A percentile compares a stretch with the other conserved stretches of the same genome.
phyloP scores from a whole-genome alignment of 164 flowering plant species.

The Nymphaea colorata region DNA sequence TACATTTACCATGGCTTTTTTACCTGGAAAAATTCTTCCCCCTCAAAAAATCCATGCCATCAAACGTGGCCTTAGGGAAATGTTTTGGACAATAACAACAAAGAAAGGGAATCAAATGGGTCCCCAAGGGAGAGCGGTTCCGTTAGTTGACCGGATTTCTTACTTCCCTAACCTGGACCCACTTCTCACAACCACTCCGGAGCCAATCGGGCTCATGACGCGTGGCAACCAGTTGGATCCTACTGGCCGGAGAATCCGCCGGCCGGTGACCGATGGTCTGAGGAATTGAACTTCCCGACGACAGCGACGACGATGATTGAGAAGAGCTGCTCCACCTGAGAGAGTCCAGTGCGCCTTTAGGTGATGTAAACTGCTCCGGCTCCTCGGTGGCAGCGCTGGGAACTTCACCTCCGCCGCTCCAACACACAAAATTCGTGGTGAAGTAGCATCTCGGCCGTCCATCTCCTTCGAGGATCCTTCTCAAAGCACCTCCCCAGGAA shows the following conservation, averaged over 20 bases:
- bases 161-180: not conserved
- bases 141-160: no score
- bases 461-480: conserved; percentile 49
- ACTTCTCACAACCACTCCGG: not conserved
- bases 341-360: conserved; percentile 56
- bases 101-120: no score
- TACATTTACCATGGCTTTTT: no score
- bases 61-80: no score
- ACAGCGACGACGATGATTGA: not conserved
- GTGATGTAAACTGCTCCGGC: conserved; percentile 19
- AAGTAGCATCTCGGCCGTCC: conserved; percentile 80
- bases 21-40: no score
- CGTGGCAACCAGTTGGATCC: conserved; percentile 22
- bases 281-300: not conserved
- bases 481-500: conserved; percentile 53
- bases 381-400: conserved; percentile 15
- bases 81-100: no score
- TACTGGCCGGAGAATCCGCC: conserved; percentile 13
- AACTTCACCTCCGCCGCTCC: conserved; percentile 5
- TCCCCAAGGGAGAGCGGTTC: no score
- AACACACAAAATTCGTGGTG: conserved; percentile 18
- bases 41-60: no score
- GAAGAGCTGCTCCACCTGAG: conserved; percentile 30
- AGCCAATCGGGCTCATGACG: conserved; percentile 3
- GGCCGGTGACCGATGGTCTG: not conserved